phyloP scores from a whole-genome alignment of 2,329 filamentous ascomycete species.

The Alternaria alternata region DNA sequence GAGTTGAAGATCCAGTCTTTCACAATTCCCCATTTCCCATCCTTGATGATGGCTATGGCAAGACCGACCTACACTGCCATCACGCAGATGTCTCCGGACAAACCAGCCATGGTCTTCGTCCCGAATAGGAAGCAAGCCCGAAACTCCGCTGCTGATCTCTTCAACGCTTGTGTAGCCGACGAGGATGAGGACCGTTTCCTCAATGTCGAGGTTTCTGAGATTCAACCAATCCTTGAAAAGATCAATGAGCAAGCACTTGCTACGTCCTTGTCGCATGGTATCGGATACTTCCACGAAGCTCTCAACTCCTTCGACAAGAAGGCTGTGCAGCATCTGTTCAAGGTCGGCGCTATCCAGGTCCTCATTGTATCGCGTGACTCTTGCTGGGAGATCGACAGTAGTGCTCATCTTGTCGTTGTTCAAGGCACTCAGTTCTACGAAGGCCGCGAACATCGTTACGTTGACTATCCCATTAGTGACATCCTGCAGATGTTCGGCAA shows the following conservation, averaged over 20 bases:
- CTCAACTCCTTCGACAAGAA: constrained; percentile 87
- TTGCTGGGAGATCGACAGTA: constrained; percentile 92
- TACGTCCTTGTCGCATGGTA: constrained; percentile 89
- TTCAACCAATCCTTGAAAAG: constrained; percentile 80
- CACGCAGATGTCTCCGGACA: constrained; percentile 84
- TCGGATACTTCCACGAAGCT: constrained; percentile 97
- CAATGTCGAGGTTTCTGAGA: constrained; percentile 81
- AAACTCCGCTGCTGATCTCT: constrained; percentile 82
- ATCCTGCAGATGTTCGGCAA: constrained; percentile 98
- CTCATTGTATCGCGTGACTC: constrained; percentile 84
- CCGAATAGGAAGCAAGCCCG: constrained; percentile 93
- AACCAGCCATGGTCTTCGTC: constrained; percentile 91
- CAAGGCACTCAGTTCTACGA: constrained; percentile 99
- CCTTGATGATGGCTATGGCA: constrained; percentile 97
- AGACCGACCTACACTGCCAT: constrained; percentile 92
- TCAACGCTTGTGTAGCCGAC: constrained; percentile 86
- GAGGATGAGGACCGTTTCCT: constrained; percentile 95
- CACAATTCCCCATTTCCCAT: constrained; percentile 95
- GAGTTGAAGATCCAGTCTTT: constrained; percentile 96
- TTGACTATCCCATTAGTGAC: constrained; percentile 94
- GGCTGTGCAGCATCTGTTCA: constrained; percentile 92
- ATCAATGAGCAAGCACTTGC: constrained; percentile 87
- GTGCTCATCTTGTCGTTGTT: constrained; percentile 88
- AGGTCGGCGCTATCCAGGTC: constrained; percentile 87
- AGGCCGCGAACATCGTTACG: constrained; percentile 93